These are phyloP conservation scores for Clonostachys rosea DNA, from an alignment of 2,329 filamentous ascomycete species.

Conservation along the genomic window DNA sequence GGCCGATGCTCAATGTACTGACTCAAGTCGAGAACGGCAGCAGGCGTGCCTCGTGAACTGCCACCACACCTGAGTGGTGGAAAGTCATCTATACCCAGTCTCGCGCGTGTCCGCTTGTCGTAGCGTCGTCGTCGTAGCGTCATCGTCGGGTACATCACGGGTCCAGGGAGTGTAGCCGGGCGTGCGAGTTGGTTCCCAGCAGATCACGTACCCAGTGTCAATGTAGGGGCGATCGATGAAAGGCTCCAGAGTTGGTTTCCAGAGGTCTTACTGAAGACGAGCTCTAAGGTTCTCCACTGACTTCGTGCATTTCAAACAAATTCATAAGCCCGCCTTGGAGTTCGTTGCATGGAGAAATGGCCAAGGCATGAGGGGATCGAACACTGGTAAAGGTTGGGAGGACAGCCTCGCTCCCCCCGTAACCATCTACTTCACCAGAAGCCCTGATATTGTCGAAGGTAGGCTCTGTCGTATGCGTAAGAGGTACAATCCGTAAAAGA, in stretches of 20 bases:
- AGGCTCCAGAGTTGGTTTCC: neutral
- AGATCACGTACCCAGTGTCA: neutral
- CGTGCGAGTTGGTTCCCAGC: neutral
- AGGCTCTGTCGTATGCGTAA: conserved; percentile 39
- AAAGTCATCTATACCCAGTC: too few species aligned
- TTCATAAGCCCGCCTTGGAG: neutral
- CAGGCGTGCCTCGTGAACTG: too few species aligned
- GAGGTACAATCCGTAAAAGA: conserved; percentile 33
- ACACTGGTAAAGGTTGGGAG: conserved; percentile 35
- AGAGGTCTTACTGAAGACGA: neutral
- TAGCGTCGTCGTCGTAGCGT: too few species aligned
- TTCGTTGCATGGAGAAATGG: conserved; percentile 27
- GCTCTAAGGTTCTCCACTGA: neutral
- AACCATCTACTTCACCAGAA: conserved; percentile 11
- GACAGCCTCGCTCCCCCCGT: conserved; percentile 31
- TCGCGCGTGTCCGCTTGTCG: too few species aligned
- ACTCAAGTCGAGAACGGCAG: too few species aligned
- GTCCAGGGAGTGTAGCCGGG: neutral
- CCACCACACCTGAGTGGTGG: too few species aligned
- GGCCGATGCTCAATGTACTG: too few species aligned
- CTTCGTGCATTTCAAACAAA: neutral
- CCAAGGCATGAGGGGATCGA: conserved; percentile 31
- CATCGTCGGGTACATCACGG: neutral
- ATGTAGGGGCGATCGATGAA: neutral
- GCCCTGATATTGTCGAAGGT: conserved; percentile 13